phyloP scores from a whole-genome alignment of 129 eudicot species.

The Lactuca saligna region DNA sequence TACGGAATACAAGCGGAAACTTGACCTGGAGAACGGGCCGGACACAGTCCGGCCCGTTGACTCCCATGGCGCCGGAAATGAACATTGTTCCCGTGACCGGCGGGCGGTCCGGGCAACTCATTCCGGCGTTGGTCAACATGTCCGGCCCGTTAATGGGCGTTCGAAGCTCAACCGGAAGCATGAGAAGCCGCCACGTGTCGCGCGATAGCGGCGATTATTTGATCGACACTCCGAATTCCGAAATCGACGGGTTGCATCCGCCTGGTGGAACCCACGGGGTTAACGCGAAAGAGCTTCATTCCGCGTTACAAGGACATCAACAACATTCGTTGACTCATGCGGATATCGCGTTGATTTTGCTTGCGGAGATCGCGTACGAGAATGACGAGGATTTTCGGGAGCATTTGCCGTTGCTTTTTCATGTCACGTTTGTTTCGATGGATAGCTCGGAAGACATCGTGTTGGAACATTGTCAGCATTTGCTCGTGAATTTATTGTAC shows the following conservation, averaged over 20 bases:
- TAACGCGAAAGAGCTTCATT: conserved; percentile 93
- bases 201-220: conserved; percentile 96
- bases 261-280: conserved; percentile 70
- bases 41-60: conserved; percentile 94
- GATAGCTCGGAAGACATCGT: conserved; percentile 98
- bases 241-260: conserved; percentile 78
- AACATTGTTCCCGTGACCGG: conserved; percentile 81
- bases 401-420: conserved; percentile 91
- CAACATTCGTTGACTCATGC: conserved; percentile 94
- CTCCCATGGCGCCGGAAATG: conserved; percentile 95
- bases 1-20: conserved; percentile 91
- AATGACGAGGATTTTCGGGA: conserved; percentile 95
- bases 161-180: conserved; percentile 92
- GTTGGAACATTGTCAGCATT: conserved; percentile 94
- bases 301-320: conserved; percentile 97
- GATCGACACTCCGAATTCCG: conserved; percentile 97
- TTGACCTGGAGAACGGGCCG: conserved; percentile 98
- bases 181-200: conserved; percentile 95
- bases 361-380: conserved; percentile 96
- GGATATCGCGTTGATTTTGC: conserved; percentile 84
- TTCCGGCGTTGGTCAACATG: conserved; percentile 90
- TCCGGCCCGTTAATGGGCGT: conserved; percentile 97
- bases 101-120: conserved; percentile 95
- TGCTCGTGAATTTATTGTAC: conserved; percentile 87
- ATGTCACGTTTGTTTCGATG: conserved; percentile 97